These are phyloP conservation scores for Saposhnikovia divaricata DNA, from an alignment of 129 eudicot species.

Conservation along the genomic window DNA sequence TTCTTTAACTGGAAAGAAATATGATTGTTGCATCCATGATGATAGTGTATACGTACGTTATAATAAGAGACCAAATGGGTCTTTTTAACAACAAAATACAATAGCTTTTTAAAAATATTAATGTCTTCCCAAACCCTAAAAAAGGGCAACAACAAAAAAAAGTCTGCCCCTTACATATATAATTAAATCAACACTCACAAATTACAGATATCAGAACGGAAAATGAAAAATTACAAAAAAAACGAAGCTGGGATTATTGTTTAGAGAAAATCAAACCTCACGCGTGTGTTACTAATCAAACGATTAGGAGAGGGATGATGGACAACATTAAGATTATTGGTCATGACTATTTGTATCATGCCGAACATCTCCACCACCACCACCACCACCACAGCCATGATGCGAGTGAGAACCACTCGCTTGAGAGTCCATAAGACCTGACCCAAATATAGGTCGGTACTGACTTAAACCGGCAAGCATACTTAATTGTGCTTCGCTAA, in stretches of 20 bases:
- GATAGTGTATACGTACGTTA: background rate
- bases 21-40: background rate
- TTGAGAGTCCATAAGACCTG: slow-evolving; percentile 56
- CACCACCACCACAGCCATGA: slow-evolving; percentile 18
- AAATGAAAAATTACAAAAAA: background rate
- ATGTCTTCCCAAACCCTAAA: slow-evolving; percentile 6
- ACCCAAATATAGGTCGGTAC: slow-evolving; percentile 43
- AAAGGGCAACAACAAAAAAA: slow-evolving; percentile 21
- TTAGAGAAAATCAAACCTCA: slow-evolving; percentile 65
- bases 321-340: slow-evolving; percentile 36
- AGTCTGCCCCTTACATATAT: background rate
- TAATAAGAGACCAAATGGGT: background rate
- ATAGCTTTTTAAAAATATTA: slow-evolving; percentile 11
- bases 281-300: slow-evolving; percentile 65
- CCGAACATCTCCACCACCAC: slow-evolving; percentile 40
- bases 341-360: slow-evolving; percentile 51
- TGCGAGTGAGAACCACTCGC: slow-evolving; percentile 59
- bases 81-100: background rate
- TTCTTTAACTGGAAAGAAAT: background rate
- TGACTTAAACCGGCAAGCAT: slow-evolving; percentile 65
- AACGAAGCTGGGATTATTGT: slow-evolving; percentile 11
- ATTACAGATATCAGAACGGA: background rate
- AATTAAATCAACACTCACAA: slow-evolving; percentile 34
- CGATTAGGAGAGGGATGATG: slow-evolving; percentile 5
- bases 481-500: slow-evolving; percentile 63